Base-by-base conservation (phyloP, 2,329 filamentous ascomycete species). In the Penicillium sp. region DNA sequence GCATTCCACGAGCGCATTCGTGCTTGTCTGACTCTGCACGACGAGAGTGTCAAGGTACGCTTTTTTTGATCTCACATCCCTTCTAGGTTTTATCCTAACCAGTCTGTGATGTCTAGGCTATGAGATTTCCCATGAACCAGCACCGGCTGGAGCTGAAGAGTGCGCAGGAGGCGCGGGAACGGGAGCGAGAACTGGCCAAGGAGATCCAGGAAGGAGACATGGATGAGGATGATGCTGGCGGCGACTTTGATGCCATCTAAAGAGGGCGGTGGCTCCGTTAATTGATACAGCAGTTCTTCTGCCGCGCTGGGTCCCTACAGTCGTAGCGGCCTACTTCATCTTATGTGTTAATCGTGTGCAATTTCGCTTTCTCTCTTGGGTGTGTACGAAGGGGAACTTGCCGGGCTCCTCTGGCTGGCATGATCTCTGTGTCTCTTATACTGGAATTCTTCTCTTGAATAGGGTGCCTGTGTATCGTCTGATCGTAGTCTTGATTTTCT, bases 51-150 rank as follows among this genome's bases (percentile, higher is more conserved):
- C 60, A 97, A 95, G 86, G 87, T 90, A 76, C 61, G 73, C 62
- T 35, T 15, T 28, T 33, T 33, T 18, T 18, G 17, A 7, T 11
- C 11, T 23, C 21, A 7, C 11, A 7, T 11, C 21, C 21, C 21
- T 7, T 23, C 11, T 23, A n/a, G n/a, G n/a, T n/a, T n/a, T n/a
- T n/a, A n/a, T n/a, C n/a, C n/a, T n/a, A n/a, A n/a, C n/a, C n/a
- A n/a, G n/a, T n/a, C 3, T 46, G 5, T 8, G 31, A 30, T 41
- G 26, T 16, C 9, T 45, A 91, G 87, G 91, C 93, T 17, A 98
- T 98, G 93, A 83, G 93, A 39, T 98, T 97, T 71, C 93, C 93
- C 2, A 97, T 97, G 91, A 96, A 98, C 74, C 93, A 97, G 69
- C 93, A 98, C 70, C 82, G 93, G 13, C 77, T 97, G 40, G 93